Conservation (phyloP, 2,329 filamentous ascomycete genomes). For the Ascochyta lentis region DNA sequence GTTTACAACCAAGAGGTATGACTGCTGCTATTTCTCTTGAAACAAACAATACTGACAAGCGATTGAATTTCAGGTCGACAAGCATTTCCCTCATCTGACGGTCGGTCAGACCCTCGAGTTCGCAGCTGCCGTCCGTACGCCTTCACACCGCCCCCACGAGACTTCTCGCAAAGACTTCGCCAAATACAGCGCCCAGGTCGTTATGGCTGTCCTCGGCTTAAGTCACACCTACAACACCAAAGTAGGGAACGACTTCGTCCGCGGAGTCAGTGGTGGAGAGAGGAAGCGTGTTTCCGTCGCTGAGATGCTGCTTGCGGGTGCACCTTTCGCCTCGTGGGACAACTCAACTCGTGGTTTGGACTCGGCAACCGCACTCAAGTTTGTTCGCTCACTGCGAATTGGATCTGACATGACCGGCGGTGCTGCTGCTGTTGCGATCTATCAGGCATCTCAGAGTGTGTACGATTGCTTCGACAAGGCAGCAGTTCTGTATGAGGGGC, state of each 20-base stretch:
- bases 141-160: conserved; percentile 48
- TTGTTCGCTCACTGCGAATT: conserved; percentile 58
- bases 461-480: conserved; percentile 76
- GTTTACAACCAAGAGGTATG: conserved; percentile 54
- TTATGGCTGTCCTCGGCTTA: conserved; percentile 62
- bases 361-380: conserved; percentile 63
- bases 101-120: conserved; percentile 65
- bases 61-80: conserved; percentile 38
- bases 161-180: conserved; percentile 53
- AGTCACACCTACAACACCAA: conserved; percentile 63
- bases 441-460: conserved; percentile 58
- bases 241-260: conserved; percentile 65
- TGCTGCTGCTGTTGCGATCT: conserved; percentile 65
- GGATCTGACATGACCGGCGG: conserved; percentile 58
- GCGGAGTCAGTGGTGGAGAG: conserved; percentile 68
- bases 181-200: conserved; percentile 56
- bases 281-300: conserved; percentile 68
- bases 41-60: background rate
- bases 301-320: conserved; percentile 55
- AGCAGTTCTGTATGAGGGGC: conserved; percentile 76
- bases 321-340: conserved; percentile 54
- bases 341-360: conserved; percentile 53
- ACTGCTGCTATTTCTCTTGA: conserved; percentile 12
- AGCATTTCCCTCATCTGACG: conserved; percentile 64
- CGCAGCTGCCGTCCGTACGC: conserved; percentile 61